Conservation (phyloP, 441 rosid genomes). For the Populus trichocarpa region DNA sequence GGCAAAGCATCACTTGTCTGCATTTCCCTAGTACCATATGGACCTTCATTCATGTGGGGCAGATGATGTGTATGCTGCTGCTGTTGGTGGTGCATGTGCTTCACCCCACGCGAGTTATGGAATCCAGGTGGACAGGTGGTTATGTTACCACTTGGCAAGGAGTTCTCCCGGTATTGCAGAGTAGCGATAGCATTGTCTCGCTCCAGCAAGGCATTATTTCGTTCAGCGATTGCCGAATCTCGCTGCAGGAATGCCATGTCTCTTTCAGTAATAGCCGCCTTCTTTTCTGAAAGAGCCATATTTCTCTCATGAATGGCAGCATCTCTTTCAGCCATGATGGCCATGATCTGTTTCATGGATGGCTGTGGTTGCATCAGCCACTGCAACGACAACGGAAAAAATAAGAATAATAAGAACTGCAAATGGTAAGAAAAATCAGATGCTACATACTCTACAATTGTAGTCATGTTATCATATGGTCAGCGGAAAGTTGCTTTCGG, state of each 20-base stretch:
- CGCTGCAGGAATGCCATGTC: conserved; percentile 92
- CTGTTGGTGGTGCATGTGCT: conserved; percentile 46
- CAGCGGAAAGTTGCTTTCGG: neutral
- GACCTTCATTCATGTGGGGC: too few species aligned
- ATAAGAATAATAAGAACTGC: conserved; percentile 18
- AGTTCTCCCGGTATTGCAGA: conserved; percentile 83
- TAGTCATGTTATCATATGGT: neutral
- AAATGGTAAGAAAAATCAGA: neutral
- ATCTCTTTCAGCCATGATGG: conserved; percentile 92
- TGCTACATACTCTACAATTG: neutral
- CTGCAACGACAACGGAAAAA: conserved; percentile 29
- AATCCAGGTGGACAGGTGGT: conserved; percentile 70
- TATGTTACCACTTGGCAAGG: conserved; percentile 47
- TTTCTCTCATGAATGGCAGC: conserved; percentile 90
- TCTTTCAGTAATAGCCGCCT: conserved; percentile 84
- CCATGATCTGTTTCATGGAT: conserved; percentile 97
- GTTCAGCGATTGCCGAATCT: conserved; percentile 86
- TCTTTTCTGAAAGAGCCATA: conserved; percentile 81
- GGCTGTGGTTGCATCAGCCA: conserved; percentile 97
- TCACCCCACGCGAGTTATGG: conserved; percentile 78
- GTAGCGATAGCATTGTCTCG: conserved; percentile 81
- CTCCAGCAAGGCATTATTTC: conserved; percentile 80
- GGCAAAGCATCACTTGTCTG: conserved; percentile 32
- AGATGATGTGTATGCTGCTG: conserved; percentile 32
- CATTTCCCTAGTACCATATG: too few species aligned